These are phyloP conservation scores for Cotoneaster glaucophyllus DNA, from an alignment of 306 rosid genomes.

Conservation along the genomic window DNA sequence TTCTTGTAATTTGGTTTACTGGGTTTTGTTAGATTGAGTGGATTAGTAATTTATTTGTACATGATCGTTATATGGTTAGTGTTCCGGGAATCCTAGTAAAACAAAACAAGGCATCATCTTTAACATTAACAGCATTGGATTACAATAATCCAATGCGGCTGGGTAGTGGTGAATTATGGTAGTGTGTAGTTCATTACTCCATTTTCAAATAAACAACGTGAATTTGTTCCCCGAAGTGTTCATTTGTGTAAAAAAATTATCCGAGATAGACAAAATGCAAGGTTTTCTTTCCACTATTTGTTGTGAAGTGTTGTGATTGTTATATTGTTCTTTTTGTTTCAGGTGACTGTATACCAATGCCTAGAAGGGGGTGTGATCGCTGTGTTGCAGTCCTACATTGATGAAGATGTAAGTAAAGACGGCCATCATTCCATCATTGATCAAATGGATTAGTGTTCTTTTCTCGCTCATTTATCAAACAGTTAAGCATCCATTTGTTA, in stretches of 20 bases:
- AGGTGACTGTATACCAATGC: slow-evolving; percentile 78
- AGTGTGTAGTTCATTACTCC: not conserved
- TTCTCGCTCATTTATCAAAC: not conserved
- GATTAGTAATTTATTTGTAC: not conserved
- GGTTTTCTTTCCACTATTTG: not conserved
- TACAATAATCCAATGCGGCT: not conserved
- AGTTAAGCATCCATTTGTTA: not conserved
- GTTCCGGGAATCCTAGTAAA: not conserved
- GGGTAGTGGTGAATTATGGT: not conserved
- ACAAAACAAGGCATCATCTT: not conserved
- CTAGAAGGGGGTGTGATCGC: slow-evolving; percentile 83
- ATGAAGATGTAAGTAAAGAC: slow-evolving; percentile 73
- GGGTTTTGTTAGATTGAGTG: not conserved
- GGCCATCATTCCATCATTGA: not conserved
- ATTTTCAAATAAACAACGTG: not conserved
- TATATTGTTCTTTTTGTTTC: not conserved
- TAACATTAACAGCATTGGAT: not conserved
- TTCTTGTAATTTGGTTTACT: not conserved
- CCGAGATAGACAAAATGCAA: not conserved
- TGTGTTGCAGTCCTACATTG: slow-evolving; percentile 84
- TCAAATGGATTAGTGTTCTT: not conserved
- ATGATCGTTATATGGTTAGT: not conserved
- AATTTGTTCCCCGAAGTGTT: not conserved
- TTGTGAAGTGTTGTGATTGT: not conserved
- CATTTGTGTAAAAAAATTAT: not conserved